Percentiles rank a stretch among this genome's conserved stretches.
phyloP scores from a whole-genome alignment of 2,329 filamentous ascomycete genomes.

The Cladosporium halotolerans region DNA sequence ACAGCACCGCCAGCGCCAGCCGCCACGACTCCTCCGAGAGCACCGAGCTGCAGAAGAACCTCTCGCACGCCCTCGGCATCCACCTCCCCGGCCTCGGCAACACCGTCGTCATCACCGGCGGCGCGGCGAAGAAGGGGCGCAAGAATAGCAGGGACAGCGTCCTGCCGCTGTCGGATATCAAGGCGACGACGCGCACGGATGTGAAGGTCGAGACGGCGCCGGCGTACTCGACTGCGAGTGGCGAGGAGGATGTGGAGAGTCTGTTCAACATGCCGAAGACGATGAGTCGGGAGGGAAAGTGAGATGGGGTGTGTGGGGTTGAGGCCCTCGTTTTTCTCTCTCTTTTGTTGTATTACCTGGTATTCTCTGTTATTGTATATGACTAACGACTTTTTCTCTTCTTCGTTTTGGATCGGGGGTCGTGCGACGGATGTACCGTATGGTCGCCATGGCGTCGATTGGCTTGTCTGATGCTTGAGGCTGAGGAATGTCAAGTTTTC shows the following conservation, averaged over 20 bases:
- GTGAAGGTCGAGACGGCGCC: neutral
- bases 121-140: neutral
- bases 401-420: neutral
- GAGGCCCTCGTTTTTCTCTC: neutral
- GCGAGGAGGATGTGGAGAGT: conserved; percentile 5
- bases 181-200: conserved; percentile 1
- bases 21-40: neutral
- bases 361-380: too few relatives aligned
- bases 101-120: conserved; percentile 5
- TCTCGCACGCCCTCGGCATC: conserved; percentile 4
- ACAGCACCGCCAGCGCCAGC: neutral
- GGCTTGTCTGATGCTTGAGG: too few relatives aligned
- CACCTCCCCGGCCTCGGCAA: conserved; percentile 8
- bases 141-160: conserved; percentile 3
- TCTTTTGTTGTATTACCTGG: neutral
- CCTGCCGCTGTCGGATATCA: conserved; percentile 1
- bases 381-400: neutral
- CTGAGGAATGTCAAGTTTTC: too few relatives aligned
- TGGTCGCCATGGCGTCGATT: neutral
- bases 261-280: conserved; percentile 3
- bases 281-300: neutral
- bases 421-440: neutral
- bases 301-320: neutral
- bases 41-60: neutral
- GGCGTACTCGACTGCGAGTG: neutral